phyloP scores from a whole-genome alignment of 2,329 filamentous ascomycete genomes.

The Fusarium protoensiforme region DNA sequence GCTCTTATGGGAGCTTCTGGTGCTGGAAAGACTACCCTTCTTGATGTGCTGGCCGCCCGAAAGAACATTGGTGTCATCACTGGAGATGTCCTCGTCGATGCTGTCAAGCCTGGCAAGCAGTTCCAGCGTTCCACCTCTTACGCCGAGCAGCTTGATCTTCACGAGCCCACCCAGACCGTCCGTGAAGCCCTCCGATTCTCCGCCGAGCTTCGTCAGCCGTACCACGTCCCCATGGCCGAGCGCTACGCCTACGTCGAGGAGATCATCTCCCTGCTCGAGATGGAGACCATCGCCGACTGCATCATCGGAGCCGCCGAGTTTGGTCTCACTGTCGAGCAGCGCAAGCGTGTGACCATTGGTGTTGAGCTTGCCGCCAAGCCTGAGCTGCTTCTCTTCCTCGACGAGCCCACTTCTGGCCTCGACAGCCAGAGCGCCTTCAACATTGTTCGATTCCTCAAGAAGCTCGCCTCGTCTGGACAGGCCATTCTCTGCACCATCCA shows the following conservation, averaged over 20 bases:
- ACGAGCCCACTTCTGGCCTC: slow-evolving; percentile 82
- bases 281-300: slow-evolving; percentile 68
- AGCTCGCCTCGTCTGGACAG: slow-evolving; percentile 82
- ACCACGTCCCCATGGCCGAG: slow-evolving; percentile 62
- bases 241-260: slow-evolving; percentile 71
- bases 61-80: slow-evolving; percentile 71
- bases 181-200: slow-evolving; percentile 73
- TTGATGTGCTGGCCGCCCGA: slow-evolving; percentile 76
- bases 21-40: slow-evolving; percentile 87
- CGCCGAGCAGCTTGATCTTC: slow-evolving; percentile 71
- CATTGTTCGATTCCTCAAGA: slow-evolving; percentile 81
- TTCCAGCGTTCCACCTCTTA: slow-evolving; percentile 73
- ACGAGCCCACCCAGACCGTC: slow-evolving; percentile 71
- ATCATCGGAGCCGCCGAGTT: slow-evolving; percentile 72
- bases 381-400: slow-evolving; percentile 79
- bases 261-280: slow-evolving; percentile 68
- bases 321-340: slow-evolving; percentile 74
- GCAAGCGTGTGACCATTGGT: slow-evolving; percentile 87
- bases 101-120: slow-evolving; percentile 65
- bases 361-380: slow-evolving; percentile 90
- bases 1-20: slow-evolving; percentile 86
- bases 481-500: slow-evolving; percentile 93
- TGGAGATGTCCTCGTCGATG: slow-evolving; percentile 69
- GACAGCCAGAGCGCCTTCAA: slow-evolving; percentile 74
- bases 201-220: slow-evolving; percentile 68